Evolutionary conservation across 2,329 filamentous ascomycete genomes (phyloP), one percentile per base, ranked within the genome.

Genomic region (Orbilia oligospora): DNA sequence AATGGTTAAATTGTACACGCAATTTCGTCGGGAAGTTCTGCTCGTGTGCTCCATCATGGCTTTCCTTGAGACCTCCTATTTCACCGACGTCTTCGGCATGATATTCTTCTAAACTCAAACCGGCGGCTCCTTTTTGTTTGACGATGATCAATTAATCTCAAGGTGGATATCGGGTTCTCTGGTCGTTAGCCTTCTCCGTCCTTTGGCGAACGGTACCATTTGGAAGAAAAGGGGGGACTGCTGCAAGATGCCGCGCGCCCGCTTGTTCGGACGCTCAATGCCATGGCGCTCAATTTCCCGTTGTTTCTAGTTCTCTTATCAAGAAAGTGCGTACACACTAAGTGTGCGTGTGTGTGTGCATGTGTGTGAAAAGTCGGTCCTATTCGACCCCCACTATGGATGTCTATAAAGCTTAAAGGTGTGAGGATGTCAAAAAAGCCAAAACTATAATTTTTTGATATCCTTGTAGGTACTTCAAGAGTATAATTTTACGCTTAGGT

Each of bases 181-280:
- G 20, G 53, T 44, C n/a, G 53, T 75, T 48, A 56, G 44, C 53
- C 55, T 68, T 24, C 48, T 68, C 61, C 70, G 70, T 61, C 51
- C 33, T 72, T 38, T n/a, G 41, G 24, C 69, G 44, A 55, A 24
- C 38, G 24, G 46, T 53, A 36, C 33, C 27, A 30, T 30, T 38
- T 53, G 9, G 24, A 9, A n/a, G 49, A 36, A 61, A 76, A 76
- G 70, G 66, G 72, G 72, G 72, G 16, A 24, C 16, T 36, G 27
- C 27, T 46, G 73, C 73, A 77, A 66, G 73, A 71, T 71, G 67
- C 73, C 73, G 73, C 73, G 67, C 67, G 68, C 73, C 73, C 72
- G 61, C 73, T 38, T 41, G 24, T 66, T 63, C 61, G 63, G 58
- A 66, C 56, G 44, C 44, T 69, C 58, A 63, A 51, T 77, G 41